Evolutionary conservation across 169 alveolate species (phyloP), one percentile per base, ranked within the genome.

Genomic region (Eimeria maxima): DNA sequence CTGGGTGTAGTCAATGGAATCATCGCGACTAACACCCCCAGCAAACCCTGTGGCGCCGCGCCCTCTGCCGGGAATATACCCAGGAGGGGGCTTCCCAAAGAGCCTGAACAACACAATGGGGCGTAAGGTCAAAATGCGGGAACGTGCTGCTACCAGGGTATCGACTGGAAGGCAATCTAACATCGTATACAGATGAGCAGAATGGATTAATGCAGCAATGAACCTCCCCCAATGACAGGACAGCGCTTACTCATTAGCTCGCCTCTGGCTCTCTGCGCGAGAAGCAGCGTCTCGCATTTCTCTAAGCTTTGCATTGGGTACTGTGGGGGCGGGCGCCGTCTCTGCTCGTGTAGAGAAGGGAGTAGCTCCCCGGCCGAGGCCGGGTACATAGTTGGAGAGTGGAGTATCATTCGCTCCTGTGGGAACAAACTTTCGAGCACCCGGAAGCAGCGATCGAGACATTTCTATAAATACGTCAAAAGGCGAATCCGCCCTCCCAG

Each of bases 11-110:
- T 97, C 97, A 45, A 97, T 98, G 47, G 97, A 97, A 60, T 98
- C 99, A 94, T 99, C 99, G 74, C 99, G 98, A 94, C 99, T 99
- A 14, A 99, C 99, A 74, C 99, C 99, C 16, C 99, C 99, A 5
- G 99, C 99, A 74, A 91, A 83, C 65, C 96, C 95, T 11, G 97
- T 98, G 38, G 97, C 98, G 53, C 98, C 98, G 47, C 98, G 90
- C 20, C 98, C 98, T 16, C 97, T 95, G 2, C 98, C 98, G 29
- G 98, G 98, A 38, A 96, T 95, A 90, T 98, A 97, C 33, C 97
- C 97, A 42, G 97, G 96, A 0, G 97, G 97, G 44, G 97, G 96
- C 67, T 92, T 71, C 24, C 97, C 97, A 57, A 84, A 96, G 74
- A 95, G 93, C 65, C 97, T 95, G 93, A 29, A 29, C 65, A 27